Conservation (phyloP, 257 asterid genomes). For the Perilla frutescens region DNA sequence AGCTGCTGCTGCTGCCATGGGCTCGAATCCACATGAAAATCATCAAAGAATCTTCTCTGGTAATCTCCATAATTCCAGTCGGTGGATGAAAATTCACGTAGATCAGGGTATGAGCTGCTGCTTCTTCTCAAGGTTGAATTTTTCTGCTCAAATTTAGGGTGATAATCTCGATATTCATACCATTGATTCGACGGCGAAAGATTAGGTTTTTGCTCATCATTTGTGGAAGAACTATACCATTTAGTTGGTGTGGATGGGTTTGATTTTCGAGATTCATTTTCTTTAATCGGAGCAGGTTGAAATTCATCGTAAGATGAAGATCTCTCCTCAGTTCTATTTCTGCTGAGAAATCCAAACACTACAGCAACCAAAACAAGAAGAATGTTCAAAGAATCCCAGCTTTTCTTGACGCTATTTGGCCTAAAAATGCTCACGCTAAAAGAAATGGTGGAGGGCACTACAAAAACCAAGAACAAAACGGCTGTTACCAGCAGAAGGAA, state of each 20-base stretch:
- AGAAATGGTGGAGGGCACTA: constrained; percentile 63
- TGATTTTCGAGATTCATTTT: constrained; percentile 41
- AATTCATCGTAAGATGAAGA: constrained; percentile 43
- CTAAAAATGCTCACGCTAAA: constrained; percentile 57
- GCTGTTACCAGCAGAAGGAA: constrained; percentile 65
- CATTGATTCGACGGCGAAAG: constrained; percentile 34
- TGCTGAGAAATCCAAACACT: constrained; percentile 77
- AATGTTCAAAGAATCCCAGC: constrained; percentile 87
- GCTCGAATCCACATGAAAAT: constrained; percentile 48
- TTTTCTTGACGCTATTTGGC: constrained; percentile 74
- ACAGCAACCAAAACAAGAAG: constrained; percentile 76
- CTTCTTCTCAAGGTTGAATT: constrained; percentile 51
- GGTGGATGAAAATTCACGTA: constrained; percentile 55
- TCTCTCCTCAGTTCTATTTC: constrained; percentile 60
- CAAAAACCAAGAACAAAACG: constrained; percentile 54
- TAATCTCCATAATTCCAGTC: constrained; percentile 49
- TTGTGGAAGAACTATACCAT: constrained; percentile 39
- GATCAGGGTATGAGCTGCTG: constrained; percentile 85
- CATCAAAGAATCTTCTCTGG: constrained; percentile 59
- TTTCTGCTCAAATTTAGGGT: constrained; percentile 40
- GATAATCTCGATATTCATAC: constrained; percentile 36
- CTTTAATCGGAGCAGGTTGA: constrained; percentile 43
- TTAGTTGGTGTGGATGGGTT: constrained; percentile 50
- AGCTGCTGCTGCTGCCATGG: constrained; percentile 32
- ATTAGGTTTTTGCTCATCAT: constrained; percentile 36